Percentiles rank a stretch among this genome's conserved stretches.
These are phyloP conservation scores for Vanderwaltozyma tropicalis DNA, from an alignment of 805 yeast genomes.

Conservation along the genomic window DNA sequence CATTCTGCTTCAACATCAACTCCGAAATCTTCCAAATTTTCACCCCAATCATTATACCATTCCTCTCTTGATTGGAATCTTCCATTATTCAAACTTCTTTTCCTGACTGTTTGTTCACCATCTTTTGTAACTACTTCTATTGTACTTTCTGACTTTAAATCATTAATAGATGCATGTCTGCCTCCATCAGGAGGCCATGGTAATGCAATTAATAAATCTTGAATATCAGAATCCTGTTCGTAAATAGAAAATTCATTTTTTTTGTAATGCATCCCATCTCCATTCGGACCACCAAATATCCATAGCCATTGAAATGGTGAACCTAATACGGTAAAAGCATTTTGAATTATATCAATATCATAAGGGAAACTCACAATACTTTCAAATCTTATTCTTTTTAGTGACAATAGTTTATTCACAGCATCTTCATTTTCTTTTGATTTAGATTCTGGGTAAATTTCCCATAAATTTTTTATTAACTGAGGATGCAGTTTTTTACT, in stretches of 20 bases:
- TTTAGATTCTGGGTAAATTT: conserved; percentile 30
- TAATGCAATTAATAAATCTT: conserved; percentile 49
- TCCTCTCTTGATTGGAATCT: conserved; percentile 32
- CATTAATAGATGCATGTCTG: conserved; percentile 13
- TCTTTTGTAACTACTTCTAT: conserved; percentile 12
- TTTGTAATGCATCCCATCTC: conserved; percentile 48
- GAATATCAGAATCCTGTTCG: conserved; percentile 18
- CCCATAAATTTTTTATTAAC: conserved; percentile 37
- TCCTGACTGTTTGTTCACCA: conserved; percentile 28
- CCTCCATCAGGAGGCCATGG: conserved; percentile 96
- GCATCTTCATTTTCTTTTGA: conserved; percentile 8
- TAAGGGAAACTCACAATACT: conserved; percentile 71
- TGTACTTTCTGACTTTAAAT: not conserved
- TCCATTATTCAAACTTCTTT: conserved; percentile 28
- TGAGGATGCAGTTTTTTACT: conserved; percentile 36
- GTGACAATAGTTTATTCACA: conserved; percentile 8
- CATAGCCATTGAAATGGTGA: conserved; percentile 51
- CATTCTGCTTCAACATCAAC: conserved; percentile 66
- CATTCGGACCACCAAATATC: conserved; percentile 59
- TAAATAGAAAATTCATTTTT: conserved; percentile 42
- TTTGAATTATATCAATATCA: conserved; percentile 52
- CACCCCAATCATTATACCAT: conserved; percentile 81
- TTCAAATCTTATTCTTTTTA: conserved; percentile 38
- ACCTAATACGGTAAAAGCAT: conserved; percentile 48
- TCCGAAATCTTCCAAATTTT: conserved; percentile 72